phyloP scores from a whole-genome alignment of 2,329 filamentous ascomycete species.

The Diaporthe velutina region DNA sequence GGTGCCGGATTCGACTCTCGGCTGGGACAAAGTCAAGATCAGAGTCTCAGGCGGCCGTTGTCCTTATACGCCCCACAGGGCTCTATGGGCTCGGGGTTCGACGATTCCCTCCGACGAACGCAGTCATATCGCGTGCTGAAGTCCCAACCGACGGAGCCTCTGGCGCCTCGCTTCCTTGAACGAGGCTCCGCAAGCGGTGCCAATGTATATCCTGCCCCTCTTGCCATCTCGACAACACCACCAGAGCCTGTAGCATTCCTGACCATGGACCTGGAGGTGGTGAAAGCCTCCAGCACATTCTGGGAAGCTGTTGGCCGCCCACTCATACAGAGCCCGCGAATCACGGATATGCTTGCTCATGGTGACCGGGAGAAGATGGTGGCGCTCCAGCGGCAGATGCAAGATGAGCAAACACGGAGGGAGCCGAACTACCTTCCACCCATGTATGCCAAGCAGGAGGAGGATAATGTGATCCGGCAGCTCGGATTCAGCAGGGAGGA shows the following conservation, averaged over 20 bases:
- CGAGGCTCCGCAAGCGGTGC: constrained; percentile 62
- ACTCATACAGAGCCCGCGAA: constrained; percentile 60
- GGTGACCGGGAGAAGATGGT: constrained; percentile 66
- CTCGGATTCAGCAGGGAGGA: constrained; percentile 68
- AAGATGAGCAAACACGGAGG: constrained; percentile 68
- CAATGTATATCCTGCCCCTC: constrained; percentile 61
- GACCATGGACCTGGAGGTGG: constrained; percentile 69
- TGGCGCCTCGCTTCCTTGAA: constrained; percentile 63
- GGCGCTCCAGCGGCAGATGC: constrained; percentile 64
- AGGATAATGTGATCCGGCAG: constrained; percentile 66
- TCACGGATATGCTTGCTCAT: constrained; percentile 66
- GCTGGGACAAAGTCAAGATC: constrained; percentile 59
- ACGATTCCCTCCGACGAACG: constrained; percentile 59
- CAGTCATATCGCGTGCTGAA: constrained; percentile 68
- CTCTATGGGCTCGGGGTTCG: constrained; percentile 58
- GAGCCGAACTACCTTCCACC: constrained; percentile 75
- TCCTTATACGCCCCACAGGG: constrained; percentile 64
- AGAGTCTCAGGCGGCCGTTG: constrained; percentile 61
- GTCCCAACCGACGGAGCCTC: constrained; percentile 63
- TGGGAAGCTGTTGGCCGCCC: constrained; percentile 65
- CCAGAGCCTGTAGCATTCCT: constrained; percentile 70
- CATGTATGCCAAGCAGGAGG: constrained; percentile 68
- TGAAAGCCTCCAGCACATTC: constrained; percentile 69
- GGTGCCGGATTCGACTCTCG: constrained; percentile 70
- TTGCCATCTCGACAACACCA: constrained; percentile 55